Base-by-base conservation (phyloP, 768 basidiomycete genomes). In the Suillus subluteus region DNA sequence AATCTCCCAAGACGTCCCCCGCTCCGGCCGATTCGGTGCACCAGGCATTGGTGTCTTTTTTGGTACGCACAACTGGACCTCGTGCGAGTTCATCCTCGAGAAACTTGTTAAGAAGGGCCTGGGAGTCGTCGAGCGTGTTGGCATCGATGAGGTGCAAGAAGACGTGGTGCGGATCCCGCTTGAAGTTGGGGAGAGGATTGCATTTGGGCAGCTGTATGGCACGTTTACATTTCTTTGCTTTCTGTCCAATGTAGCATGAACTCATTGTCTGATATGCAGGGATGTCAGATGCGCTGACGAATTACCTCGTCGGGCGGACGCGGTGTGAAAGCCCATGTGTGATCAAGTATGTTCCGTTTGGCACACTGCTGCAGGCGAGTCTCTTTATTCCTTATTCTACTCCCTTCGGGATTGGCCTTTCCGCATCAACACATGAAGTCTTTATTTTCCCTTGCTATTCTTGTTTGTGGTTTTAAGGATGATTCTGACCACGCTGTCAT, bases 151-250 rank as follows among this genome's bases (percentile, higher is more conserved):
- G 50, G 77, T 75, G 62, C 76, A 71, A 15, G 72, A 65, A 56
- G 70, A 71, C 30, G 59, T 59, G 37, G 44, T 70, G 64, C 62
- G 70, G 66, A 73, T 96, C 16, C 72, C 76, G 11, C 81, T 85
- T 3, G 83, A 83, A 12, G 88, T 89, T 2, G 81, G 85, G 11
- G 90, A 92, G 70, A 80, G 91, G 68, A 78, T 96, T 12, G 82
- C 87, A 21, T 82, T 97, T 67, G 94, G 87, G 5, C 96, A 98
- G 75, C 78, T 98, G 30, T 95, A 91, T 69, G 95, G 95, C 94
- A 63, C 55, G 84, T 77, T 59, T 18, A 30, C 13, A 26, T 26
- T 61, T 12, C 11, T 63, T 13, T 23, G 26, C 50, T 23, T 37
- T 58, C 23, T 23, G n/a, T 9, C 23, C 23, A 38, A 4, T 56